These are phyloP conservation scores for Collybiopsis luxurians DNA, from an alignment of 768 basidiomycete genomes.

Conservation along the genomic window DNA sequence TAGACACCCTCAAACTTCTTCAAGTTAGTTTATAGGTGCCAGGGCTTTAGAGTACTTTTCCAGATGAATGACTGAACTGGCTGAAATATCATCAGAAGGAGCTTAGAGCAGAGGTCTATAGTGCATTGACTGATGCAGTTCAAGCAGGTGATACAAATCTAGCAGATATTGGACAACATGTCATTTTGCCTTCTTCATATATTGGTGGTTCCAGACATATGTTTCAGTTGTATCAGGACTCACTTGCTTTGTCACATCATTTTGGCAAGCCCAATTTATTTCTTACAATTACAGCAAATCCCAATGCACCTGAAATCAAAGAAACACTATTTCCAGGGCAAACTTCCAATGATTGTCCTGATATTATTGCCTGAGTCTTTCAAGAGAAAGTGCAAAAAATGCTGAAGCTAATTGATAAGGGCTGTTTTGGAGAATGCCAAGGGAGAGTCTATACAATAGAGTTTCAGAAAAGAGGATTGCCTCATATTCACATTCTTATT, in stretches of 20 bases:
- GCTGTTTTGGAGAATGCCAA: conserved; percentile 35
- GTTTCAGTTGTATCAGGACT: conserved; percentile 39
- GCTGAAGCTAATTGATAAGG: conserved; percentile 33
- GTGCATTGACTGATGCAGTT: conserved; percentile 25
- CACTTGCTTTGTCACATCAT: conserved; percentile 38
- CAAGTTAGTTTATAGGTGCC: no score
- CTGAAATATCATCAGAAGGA: conserved; percentile 26
- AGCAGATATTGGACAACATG: conserved; percentile 25
- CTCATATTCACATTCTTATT: conserved; percentile 48
- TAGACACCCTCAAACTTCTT: no score
- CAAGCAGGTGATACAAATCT: conserved; percentile 15
- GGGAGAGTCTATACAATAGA: conserved; percentile 51
- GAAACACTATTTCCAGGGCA: conserved; percentile 30
- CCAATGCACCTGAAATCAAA: conserved; percentile 6
- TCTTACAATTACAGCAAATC: conserved; percentile 20
- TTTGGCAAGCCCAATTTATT: conserved; percentile 42
- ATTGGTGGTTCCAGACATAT: conserved; percentile 33
- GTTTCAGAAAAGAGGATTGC: conserved; percentile 55
- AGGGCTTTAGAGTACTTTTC: no score
- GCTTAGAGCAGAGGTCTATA: conserved; percentile 32
- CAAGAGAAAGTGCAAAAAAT: conserved; percentile 37
- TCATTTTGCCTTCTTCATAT: conserved; percentile 34
- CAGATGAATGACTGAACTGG: conserved; percentile 30
- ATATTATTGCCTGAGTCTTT: conserved; percentile 48
- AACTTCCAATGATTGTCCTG: conserved; percentile 31